Conservation (phyloP, 1,284 basidiomycete species). For the Malassezia psittaci region DNA sequence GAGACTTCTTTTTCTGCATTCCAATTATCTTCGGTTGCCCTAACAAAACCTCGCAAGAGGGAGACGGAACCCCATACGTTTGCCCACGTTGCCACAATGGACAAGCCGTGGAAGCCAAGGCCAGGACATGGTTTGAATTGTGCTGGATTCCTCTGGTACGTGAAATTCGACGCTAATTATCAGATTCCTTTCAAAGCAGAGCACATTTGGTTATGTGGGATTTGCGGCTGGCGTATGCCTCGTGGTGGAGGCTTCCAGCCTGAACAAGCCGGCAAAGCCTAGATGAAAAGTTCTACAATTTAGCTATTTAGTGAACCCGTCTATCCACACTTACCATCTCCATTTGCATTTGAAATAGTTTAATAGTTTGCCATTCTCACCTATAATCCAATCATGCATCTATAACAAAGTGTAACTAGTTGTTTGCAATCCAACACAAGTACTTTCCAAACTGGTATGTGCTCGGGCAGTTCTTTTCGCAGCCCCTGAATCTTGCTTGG, state of each 20-base stretch:
- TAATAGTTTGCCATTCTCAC: too few species aligned
- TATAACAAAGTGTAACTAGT: too few species aligned
- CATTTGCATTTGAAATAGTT: neutral
- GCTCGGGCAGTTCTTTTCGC: too few species aligned
- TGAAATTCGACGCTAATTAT: neutral
- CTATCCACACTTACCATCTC: neutral
- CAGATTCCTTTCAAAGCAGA: conserved; percentile 30
- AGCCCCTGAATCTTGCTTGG: too few species aligned
- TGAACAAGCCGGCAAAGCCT: conserved; percentile 7
- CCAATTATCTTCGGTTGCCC: conserved; percentile 44
- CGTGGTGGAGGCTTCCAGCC: conserved; percentile 38
- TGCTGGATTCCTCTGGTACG: conserved; percentile 43
- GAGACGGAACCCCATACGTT: conserved; percentile 33
- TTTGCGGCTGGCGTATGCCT: conserved; percentile 39
- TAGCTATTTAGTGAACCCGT: neutral
- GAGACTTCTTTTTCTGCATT: conserved; percentile 37
- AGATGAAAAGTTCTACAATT: neutral
- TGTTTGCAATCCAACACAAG: too few species aligned
- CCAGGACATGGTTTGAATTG: conserved; percentile 42
- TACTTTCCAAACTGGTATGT: too few species aligned
- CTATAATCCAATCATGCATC: too few species aligned
- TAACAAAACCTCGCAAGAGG: conserved; percentile 43
- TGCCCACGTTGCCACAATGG: conserved; percentile 46
- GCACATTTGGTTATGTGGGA: conserved; percentile 41
- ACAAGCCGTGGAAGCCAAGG: conserved; percentile 38